Evolutionary conservation across 1,284 basidiomycete species (phyloP).

Genomic region (Hemileia vastatrix): DNA sequence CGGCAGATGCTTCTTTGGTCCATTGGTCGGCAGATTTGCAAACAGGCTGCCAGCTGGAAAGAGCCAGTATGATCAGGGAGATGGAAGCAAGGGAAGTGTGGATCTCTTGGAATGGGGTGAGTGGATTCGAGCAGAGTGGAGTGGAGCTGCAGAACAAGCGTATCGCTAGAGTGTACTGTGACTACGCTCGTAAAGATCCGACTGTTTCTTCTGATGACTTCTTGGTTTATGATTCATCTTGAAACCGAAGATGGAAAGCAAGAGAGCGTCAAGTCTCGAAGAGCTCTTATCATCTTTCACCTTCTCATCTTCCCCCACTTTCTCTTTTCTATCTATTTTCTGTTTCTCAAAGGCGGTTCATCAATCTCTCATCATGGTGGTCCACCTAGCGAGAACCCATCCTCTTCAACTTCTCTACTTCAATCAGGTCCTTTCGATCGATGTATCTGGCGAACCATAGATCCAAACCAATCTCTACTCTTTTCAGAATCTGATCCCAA

Average conservation of each 20-base stretch:
- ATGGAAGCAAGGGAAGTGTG: constrained; percentile 24
- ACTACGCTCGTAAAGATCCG: constrained; percentile 5
- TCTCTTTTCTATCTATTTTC: not conserved
- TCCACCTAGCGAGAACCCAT: no score
- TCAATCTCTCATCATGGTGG: no score
- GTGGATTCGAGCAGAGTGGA: not conserved
- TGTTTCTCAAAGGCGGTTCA: constrained; percentile 15
- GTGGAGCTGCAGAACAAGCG: not conserved
- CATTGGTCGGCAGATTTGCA: no score
- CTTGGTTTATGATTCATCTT: no score
- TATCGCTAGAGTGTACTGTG: not conserved
- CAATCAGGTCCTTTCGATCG: no score
- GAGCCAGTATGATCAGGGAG: constrained; percentile 24
- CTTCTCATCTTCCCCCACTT: not conserved
- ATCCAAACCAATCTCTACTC: no score
- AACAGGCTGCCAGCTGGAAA: constrained; percentile 37
- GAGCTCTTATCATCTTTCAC: not conserved
- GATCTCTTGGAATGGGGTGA: constrained; percentile 30
- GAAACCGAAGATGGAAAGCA: no score
- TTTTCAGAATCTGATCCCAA: no score
- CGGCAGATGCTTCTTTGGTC: no score
- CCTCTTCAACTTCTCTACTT: no score
- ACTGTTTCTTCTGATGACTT: not conserved
- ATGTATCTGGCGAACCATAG: no score
- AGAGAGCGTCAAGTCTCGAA: not conserved